Conservation (phyloP, 2,329 filamentous ascomycete species). For the Trichoderma simmonsii region DNA sequence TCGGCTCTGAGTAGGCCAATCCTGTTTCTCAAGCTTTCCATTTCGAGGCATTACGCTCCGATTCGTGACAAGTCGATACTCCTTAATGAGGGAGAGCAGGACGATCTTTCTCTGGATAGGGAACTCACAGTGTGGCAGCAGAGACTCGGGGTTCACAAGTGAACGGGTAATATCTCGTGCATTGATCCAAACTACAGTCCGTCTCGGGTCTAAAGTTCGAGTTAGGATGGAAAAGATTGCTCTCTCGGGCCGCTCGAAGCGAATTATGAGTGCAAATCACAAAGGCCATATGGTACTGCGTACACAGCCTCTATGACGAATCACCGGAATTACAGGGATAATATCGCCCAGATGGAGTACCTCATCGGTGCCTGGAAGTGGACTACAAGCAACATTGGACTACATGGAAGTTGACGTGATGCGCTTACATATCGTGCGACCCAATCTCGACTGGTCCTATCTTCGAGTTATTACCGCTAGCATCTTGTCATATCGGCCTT, state of each 20-base stretch:
- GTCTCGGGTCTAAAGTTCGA: no score
- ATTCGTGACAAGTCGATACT: background rate
- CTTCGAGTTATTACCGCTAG: background rate
- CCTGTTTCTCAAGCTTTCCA: background rate
- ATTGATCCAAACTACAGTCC: background rate
- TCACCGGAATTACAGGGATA: background rate
- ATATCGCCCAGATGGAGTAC: background rate
- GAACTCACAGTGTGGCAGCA: background rate
- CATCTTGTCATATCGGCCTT: background rate
- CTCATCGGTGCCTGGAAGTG: constrained; percentile 2
- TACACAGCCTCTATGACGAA: background rate
- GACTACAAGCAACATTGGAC: background rate
- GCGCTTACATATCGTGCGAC: background rate
- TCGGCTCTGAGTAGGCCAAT: constrained; percentile 9
- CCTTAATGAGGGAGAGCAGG: background rate
- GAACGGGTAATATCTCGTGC: background rate
- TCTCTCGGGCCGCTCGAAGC: background rate
- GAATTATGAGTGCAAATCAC: background rate
- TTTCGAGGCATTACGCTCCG: background rate
- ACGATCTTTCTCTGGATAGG: background rate
- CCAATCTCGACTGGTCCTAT: background rate
- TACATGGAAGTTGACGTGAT: background rate
- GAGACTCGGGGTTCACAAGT: background rate
- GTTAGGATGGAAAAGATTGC: background rate
- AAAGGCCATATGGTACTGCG: background rate